Conservation (phyloP, 2,329 filamentous ascomycete species). For the Thielaviopsis musarum region DNA sequence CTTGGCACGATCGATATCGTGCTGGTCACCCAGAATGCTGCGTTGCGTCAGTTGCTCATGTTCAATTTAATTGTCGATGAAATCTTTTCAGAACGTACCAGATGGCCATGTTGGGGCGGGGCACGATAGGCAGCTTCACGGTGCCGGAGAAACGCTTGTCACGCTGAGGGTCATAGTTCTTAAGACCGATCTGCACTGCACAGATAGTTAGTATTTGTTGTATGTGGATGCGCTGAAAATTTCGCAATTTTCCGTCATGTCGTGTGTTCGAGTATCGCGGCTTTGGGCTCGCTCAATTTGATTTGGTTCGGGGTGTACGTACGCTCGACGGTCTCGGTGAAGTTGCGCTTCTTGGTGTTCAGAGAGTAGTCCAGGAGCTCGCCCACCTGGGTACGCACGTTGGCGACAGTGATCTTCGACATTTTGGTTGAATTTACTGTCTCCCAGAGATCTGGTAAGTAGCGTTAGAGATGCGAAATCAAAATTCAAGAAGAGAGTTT, state of each 20-base stretch:
- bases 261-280: constrained; percentile 12
- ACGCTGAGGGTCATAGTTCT: constrained; percentile 99
- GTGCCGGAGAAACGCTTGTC: constrained; percentile 99
- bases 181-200: constrained; percentile 65
- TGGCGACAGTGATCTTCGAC: constrained; percentile 83
- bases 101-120: constrained; percentile 80
- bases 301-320: constrained; percentile 12
- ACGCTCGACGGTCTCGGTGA: constrained; percentile 75
- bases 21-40: constrained; percentile 53
- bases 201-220: neutral
- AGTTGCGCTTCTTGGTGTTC: constrained; percentile 94
- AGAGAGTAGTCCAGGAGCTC: constrained; percentile 89
- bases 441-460: constrained; percentile 41
- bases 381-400: constrained; percentile 88
- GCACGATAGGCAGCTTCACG: constrained; percentile 83
- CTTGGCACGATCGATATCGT: constrained; percentile 99
- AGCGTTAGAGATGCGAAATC: constrained; percentile 7
- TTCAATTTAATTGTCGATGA: neutral
- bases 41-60: neutral
- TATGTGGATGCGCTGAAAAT: neutral
- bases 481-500: constrained; percentile 4
- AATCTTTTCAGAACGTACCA: constrained; percentile 26
- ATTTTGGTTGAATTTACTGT: constrained; percentile 48
- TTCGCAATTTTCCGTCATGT: neutral
- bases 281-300: neutral